Evolutionary conservation across 2,329 filamentous ascomycete genomes (phyloP), one percentile per base, ranked within the genome.

Genomic region (Tolypocladium endophyticum): DNA sequence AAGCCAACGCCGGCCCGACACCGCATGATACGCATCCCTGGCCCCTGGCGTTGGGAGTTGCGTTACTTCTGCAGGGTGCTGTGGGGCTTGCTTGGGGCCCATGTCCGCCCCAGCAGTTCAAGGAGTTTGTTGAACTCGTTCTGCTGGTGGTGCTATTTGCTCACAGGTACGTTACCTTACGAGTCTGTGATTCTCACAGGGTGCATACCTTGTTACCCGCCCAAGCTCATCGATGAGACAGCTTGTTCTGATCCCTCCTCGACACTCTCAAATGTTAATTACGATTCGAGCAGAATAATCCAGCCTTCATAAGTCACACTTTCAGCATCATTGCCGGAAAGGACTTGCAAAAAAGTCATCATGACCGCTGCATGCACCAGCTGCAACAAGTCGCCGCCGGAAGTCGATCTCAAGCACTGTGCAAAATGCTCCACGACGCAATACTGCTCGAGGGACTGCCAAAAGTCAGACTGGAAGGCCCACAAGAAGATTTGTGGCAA

Each of bases 401-500:
- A 68, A 23, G 66, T 70, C 16, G 60, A 58, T 18, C 66, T 76
- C 50, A 76, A 73, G 61, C 62, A 68, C 57, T 82, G 80, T 66
- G 73, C 75, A n/a, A 78, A 76, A 63, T 82, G 80, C 73, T 71
- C 70, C n/a, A 63, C 63, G 0, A 71, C 73, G 0, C 69, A 64
- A 33, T 84, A 84, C 69, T 85, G 81, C 72, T 79, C 77, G 50
- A 72, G 72, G 30, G 74, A 77, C 41, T 84, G 81, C 69, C 77
- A 83, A 66, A 79, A 77, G 62, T 65, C 68, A 1, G 73, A 83
- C 65, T 84, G 77, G 78, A 79, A 79, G 63, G 33, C 20, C 3
- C 80, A 84, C 68, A 79, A 79, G 64, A 74, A 74, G 60, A 61
- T 66, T 11, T 82, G 79, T 67, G 65, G 63, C 54, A 70, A 67